Percentiles rank a stretch among this genome's conserved stretches.
These are phyloP conservation scores for Pichia insulana DNA, from an alignment of 805 yeast genomes.

Conservation along the genomic window DNA sequence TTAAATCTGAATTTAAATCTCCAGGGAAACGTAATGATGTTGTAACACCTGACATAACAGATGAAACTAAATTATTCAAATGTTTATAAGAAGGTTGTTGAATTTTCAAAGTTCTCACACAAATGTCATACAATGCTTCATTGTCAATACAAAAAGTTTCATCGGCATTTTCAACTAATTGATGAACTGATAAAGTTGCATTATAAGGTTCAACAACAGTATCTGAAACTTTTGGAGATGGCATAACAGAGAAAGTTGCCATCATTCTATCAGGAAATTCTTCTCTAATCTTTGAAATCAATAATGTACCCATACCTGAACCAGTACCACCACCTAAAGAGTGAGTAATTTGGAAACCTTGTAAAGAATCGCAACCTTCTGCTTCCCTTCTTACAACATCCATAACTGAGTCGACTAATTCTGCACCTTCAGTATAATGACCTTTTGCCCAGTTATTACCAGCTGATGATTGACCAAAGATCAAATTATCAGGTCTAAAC, in stretches of 20 bases:
- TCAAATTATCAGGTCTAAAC: conserved; percentile 87
- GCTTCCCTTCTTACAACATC: conserved; percentile 91
- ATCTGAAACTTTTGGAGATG: conserved; percentile 85
- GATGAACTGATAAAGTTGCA: conserved; percentile 85
- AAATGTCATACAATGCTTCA: conserved; percentile 85
- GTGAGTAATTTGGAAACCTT: conserved; percentile 88
- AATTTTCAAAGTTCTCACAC: conserved; percentile 77
- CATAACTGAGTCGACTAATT: conserved; percentile 80
- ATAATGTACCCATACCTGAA: conserved; percentile 90
- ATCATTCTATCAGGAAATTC: conserved; percentile 94
- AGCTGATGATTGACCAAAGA: conserved; percentile 86
- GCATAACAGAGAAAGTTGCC: conserved; percentile 91
- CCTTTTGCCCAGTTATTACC: conserved; percentile 98
- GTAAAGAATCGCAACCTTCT: conserved; percentile 85
- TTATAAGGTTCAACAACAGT: conserved; percentile 95
- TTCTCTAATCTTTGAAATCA: conserved; percentile 79
- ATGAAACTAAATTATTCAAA: conserved; percentile 73
- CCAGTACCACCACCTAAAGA: conserved; percentile 92
- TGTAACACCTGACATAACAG: conserved; percentile 93
- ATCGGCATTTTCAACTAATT: conserved; percentile 82
- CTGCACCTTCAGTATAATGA: conserved; percentile 95
- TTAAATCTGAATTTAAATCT: conserved; percentile 84
- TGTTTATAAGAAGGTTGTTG: conserved; percentile 72
- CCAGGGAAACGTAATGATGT: conserved; percentile 93
- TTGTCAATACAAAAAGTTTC: conserved; percentile 94